These are phyloP conservation scores for Tricharina praecox DNA, from an alignment of 495 filamentous ascomycete genomes.

Conservation along the genomic window DNA sequence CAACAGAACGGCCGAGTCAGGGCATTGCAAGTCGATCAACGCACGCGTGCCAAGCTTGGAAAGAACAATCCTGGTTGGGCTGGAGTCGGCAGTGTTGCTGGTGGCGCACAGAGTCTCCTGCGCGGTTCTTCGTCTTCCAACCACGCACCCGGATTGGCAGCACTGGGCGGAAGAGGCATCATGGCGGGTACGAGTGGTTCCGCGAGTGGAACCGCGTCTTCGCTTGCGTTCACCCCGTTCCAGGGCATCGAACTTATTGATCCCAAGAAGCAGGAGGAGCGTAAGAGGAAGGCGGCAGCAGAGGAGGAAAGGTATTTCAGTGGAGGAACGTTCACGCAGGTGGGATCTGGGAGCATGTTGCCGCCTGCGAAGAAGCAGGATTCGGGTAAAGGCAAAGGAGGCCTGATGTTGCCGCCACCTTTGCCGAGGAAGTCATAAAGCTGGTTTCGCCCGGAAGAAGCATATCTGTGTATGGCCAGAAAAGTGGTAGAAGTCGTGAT, in stretches of 20 bases:
- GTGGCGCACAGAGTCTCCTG: slow-evolving; percentile 56
- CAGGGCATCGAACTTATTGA: slow-evolving; percentile 93
- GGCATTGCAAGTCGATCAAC: slow-evolving; percentile 74
- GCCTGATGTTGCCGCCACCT: slow-evolving; percentile 23
- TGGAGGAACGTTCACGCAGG: slow-evolving; percentile 85
- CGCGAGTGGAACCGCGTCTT: slow-evolving; percentile 59
- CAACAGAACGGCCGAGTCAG: slow-evolving; percentile 74
- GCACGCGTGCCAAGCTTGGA: slow-evolving; percentile 77
- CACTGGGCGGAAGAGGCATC: slow-evolving; percentile 42
- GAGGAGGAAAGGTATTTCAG: slow-evolving; percentile 95
- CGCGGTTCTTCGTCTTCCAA: slow-evolving; percentile 46
- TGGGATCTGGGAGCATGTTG: slow-evolving; percentile 35
- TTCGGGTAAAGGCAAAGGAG: slow-evolving; percentile 34
- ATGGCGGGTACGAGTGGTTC: slow-evolving; percentile 35
- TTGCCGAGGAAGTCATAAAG: slow-evolving; percentile 14
- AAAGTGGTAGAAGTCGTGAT: no score
- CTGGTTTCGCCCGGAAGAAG: no score
- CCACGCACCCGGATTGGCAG: slow-evolving; percentile 47
- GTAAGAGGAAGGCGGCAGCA: slow-evolving; percentile 73
- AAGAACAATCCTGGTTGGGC: slow-evolving; percentile 97
- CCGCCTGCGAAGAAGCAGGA: slow-evolving; percentile 43
- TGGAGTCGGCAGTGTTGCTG: slow-evolving; percentile 46
- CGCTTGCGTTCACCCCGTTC: slow-evolving; percentile 80
- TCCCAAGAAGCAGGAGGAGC: slow-evolving; percentile 70
- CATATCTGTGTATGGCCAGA: no score